Conservation (phyloP, 2,329 filamentous ascomycete species). For the Drechslerella coelobrocha region DNA sequence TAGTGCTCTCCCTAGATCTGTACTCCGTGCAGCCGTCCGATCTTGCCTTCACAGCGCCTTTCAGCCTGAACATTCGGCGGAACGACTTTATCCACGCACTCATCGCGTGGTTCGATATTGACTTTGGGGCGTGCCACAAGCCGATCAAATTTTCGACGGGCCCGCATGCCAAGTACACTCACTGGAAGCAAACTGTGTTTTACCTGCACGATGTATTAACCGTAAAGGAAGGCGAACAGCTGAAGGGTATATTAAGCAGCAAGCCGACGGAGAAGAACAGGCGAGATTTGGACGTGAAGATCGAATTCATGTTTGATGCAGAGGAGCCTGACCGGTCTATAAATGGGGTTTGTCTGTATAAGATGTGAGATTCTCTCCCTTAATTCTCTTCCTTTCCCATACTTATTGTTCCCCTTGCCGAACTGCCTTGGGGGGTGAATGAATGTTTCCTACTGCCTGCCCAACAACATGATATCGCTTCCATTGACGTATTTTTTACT, state of each 20-base stretch:
- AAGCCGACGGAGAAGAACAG: conserved; percentile 92
- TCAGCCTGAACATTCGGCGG: conserved; percentile 76
- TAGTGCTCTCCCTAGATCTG: conserved; percentile 86
- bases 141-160: conserved; percentile 95
- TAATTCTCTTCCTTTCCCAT: not conserved
- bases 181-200: conserved; percentile 99
- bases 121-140: conserved; percentile 98
- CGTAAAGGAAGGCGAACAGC: conserved; percentile 82
- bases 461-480: no score
- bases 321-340: conserved; percentile 73
- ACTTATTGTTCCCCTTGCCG: conserved; percentile 6
- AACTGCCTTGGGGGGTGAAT: no score
- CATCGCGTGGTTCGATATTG: conserved; percentile 99
- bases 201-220: conserved; percentile 93
- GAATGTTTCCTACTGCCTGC: no score
- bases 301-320: conserved; percentile 81
- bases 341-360: conserved; percentile 78
- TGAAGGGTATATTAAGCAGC: conserved; percentile 76
- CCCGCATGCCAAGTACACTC: conserved; percentile 97
- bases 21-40: conserved; percentile 87
- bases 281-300: conserved; percentile 87
- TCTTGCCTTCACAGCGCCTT: conserved; percentile 81
- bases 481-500: no score
- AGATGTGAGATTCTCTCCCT: conserved; percentile 55
- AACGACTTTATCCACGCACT: conserved; percentile 96